Base-by-base conservation (phyloP, 1,284 basidiomycete genomes). In the Rhodotorula sp. region DNA sequence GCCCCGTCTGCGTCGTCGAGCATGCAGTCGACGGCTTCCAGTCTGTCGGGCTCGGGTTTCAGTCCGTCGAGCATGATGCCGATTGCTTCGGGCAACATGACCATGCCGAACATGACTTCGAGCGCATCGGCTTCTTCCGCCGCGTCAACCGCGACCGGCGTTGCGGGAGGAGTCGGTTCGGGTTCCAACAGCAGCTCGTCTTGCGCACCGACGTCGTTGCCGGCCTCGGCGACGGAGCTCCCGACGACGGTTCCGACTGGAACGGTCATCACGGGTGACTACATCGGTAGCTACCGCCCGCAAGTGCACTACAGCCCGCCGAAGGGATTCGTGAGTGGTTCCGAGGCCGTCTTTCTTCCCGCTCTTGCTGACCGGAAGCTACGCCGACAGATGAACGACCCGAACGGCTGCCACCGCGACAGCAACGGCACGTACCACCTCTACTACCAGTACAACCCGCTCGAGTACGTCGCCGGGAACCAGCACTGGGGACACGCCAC, bases 401-500 rank as follows among this genome's bases (percentile, higher is more conserved):
- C 68, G 34, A 70, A 70, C 56, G 64, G 64, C 3, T 49, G 54
- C 10, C 23, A 34, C 47, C 26, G 54, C n/a, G 63, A 67, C 46
- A 26, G 26, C 1, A 61, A 67, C 62, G 65, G 62, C 2, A 64
- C 69, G 1, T 71, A 49, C 20, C 65, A 71, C 57, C 62, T 71
- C 20, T 71, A 67, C 62, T 67, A 67, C 34, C 69, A 71, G 43
- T 71, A 66, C 58, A 66, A 66, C 59, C 65, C 65, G 39, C 34
- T 48, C 31, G 48, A 18, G 2, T 26, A 47, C n/a, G 58, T 54
- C 29, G 58, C 62, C 16, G 61, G 57, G 8, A 70, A 67, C 62
- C 69, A 71, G 51, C 47, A 48, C 51, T 71, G 69, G 69, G 65
- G 65, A 1, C 69, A 71, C 58, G 69, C 69, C 0, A 71, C 65